Base-by-base conservation (phyloP, 2,329 filamentous ascomycete genomes). In the Cladophialophora yegresii region DNA sequence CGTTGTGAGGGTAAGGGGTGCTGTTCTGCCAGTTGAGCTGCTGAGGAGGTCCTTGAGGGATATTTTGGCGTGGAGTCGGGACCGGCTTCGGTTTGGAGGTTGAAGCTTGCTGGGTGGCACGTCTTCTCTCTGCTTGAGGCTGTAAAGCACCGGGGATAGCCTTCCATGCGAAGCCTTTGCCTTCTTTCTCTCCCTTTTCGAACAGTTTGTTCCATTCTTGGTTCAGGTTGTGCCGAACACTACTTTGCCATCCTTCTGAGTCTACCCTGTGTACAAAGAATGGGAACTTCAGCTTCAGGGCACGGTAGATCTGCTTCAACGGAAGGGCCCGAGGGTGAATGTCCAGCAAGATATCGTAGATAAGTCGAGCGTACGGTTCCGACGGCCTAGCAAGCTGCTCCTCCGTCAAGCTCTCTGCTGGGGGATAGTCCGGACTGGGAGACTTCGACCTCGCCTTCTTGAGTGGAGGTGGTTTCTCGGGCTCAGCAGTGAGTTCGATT, bases 241-340 rank as follows among this genome's bases (percentile, higher is more conserved):
- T 87, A 36, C 85, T 87, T 65, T 87, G 86, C 86, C 86, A 89
- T 13, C 86, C 86, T 68, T 83, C 82, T 0, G 85, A 87, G 60
- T 82, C 84, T 72, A 87, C 87, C 71, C 85, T 86, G 77, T 85
- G 88, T 71, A 79, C 79, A 71, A 82, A 82, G 71, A 84, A 88
- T 0, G 86, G 85, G 70, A 86, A 88, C 67, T 85, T 85, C 69
- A 84, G 78, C 73, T 86, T 85, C 62, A 89, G 82, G 49, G 84
- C 84, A 67, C 84, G 83, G 73, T 89, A 89, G 51, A 89, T 88
- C 71, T 87, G 85, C 71, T 87, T 86, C 32, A 89, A 76, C 54
- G 87, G 86, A 79, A 88, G 85, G 63, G 83, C 81, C 22, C 78
- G 82, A 30, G 78, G 78, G 43, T 84, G 82, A 22, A 70, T 69